These are phyloP conservation scores for Wallacemonas sp. DNA, from an alignment of 208 protist species.

Conservation along the genomic window DNA sequence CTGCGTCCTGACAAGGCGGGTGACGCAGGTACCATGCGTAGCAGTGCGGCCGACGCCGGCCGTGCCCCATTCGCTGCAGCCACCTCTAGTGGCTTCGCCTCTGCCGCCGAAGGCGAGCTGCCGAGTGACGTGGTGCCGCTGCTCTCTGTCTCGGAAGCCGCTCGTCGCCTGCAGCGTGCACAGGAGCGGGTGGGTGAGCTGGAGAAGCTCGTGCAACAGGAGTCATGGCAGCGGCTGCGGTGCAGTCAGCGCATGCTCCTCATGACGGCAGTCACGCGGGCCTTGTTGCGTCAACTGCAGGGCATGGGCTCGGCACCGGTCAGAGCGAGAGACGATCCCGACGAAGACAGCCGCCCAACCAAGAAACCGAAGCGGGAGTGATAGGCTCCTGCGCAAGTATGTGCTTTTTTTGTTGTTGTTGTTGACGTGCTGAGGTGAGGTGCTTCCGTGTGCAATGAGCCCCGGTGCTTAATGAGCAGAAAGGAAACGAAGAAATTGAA, in stretches of 20 bases:
- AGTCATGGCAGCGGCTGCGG: slow-evolving; percentile 22
- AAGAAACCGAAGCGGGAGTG: not conserved
- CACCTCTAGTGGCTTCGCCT: not conserved
- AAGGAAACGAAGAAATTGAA: too few relatives aligned
- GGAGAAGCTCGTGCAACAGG: slow-evolving; percentile 24
- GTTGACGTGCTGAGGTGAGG: too few relatives aligned
- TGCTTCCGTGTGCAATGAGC: too few relatives aligned
- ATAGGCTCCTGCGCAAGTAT: too few relatives aligned
- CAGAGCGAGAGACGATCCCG: not conserved
- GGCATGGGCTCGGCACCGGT: not conserved
- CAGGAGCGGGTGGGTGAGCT: slow-evolving; percentile 33
- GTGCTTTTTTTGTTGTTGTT: not conserved
- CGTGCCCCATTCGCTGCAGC: not conserved
- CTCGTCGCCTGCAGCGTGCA: slow-evolving; percentile 19
- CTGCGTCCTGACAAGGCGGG: not conserved
- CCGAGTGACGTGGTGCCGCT: slow-evolving; percentile 16
- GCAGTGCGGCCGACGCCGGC: too few relatives aligned
- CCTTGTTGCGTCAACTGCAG: slow-evolving; percentile 13
- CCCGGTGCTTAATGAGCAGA: too few relatives aligned
- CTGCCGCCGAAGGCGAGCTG: not conserved
- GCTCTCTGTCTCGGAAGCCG: slow-evolving; percentile 16
- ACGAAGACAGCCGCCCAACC: not conserved
- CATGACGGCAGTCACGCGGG: slow-evolving; percentile 25
- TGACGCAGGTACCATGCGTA: not conserved
- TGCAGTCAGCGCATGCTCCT: slow-evolving; percentile 52